These are phyloP conservation scores for Alopecurus myosuroides DNA, from an alignment of 176 grass and related monocot genomes.

Conservation along the genomic window DNA sequence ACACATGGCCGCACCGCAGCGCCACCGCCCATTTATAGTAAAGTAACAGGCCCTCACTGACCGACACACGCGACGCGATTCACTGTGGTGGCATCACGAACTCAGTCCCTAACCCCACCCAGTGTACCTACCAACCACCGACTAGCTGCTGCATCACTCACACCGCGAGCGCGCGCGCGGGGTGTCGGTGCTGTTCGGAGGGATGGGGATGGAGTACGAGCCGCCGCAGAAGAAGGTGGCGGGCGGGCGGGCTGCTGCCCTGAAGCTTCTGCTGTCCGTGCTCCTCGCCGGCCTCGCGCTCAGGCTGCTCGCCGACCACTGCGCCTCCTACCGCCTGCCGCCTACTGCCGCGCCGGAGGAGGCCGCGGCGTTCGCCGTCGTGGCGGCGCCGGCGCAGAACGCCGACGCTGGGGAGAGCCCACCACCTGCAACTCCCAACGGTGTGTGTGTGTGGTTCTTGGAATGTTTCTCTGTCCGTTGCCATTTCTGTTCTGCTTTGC, in stretches of 20 bases:
- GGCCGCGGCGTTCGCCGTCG: background rate
- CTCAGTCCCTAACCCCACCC: background rate
- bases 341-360: conserved; percentile 1
- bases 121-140: background rate
- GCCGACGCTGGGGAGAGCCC: background rate
- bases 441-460: conserved; percentile 29
- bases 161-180: background rate
- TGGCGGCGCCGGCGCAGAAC: background rate
- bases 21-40: background rate
- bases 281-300: conserved; percentile 52
- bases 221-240: conserved; percentile 15
- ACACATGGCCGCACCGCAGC: background rate
- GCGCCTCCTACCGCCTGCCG: conserved; percentile 10
- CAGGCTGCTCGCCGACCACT: conserved; percentile 37
- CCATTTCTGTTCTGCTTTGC: background rate
- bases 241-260: conserved; percentile 6
- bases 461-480: background rate
- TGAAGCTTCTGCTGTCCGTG: conserved; percentile 43
- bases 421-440: background rate
- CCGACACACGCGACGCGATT: background rate
- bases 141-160: no score
- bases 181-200: background rate
- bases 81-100: background rate
- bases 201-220: conserved; percentile 30
- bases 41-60: background rate